Percentiles rank a stretch among this genome's conserved stretches.
Conservation (phyloP, 2,329 filamentous ascomycete genomes). For the Penicillium janthinellum region DNA sequence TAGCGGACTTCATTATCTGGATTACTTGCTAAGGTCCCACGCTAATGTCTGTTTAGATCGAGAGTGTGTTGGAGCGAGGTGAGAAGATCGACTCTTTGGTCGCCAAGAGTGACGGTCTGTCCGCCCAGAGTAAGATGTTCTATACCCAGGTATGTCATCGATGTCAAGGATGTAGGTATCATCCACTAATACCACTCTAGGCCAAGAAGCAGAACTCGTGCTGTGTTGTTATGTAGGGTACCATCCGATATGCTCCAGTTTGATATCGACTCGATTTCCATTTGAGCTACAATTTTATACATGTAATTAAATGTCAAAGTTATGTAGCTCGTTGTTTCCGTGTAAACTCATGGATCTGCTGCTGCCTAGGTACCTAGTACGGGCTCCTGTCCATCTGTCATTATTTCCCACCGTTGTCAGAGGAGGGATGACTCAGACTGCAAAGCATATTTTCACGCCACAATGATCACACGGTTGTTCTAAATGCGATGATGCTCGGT, state of each 20-base stretch:
- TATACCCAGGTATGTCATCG: slow-evolving; percentile 66
- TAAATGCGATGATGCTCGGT: no score
- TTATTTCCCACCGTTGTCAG: background rate
- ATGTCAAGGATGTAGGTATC: background rate
- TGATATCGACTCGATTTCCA: slow-evolving; percentile 2
- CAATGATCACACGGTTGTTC: no score
- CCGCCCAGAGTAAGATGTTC: slow-evolving; percentile 95
- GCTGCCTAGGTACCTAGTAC: background rate
- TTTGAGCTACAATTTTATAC: slow-evolving; percentile 13
- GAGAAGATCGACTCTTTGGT: slow-evolving; percentile 97
- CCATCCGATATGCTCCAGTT: background rate
- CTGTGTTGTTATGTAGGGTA: slow-evolving; percentile 65
- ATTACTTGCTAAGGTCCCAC: background rate
- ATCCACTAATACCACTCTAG: slow-evolving; percentile 38
- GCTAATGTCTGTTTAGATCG: slow-evolving; percentile 47
- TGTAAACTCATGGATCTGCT: slow-evolving; percentile 8
- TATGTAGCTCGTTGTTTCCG: slow-evolving; percentile 9
- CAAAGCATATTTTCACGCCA: background rate
- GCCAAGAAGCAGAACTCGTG: slow-evolving; percentile 82
- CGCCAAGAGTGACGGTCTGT: slow-evolving; percentile 87
- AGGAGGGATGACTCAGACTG: slow-evolving; percentile 1
- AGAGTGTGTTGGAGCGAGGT: slow-evolving; percentile 70
- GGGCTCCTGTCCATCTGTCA: background rate
- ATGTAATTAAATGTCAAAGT: slow-evolving; percentile 19
- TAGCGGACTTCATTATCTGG: no score